Evolutionary conservation across 2,329 filamentous ascomycete species (phyloP), one percentile per base, ranked within the genome.

Genomic region (Mariannaea elegans): DNA sequence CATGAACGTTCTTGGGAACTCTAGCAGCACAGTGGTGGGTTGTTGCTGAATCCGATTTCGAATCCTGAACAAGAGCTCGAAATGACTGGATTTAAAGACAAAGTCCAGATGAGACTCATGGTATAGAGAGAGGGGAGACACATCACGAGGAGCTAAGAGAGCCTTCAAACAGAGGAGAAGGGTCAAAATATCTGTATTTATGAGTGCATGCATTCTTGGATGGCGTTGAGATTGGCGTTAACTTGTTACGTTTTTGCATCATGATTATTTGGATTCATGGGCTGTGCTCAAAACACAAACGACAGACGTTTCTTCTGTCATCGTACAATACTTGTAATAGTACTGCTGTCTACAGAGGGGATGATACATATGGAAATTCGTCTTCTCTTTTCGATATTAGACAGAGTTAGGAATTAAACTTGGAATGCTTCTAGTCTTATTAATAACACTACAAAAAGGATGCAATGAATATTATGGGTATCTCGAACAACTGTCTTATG

Each of bases 171-270:
- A 19, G 51, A 19, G 19, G 29, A 42, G 41, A 48, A 47, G 54
- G 55, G 6, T 9, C 31, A 38, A 63, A 47, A 38, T 14, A 23
- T 24, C 42, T 41, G 53, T 46, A 48, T 44, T 56, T 49, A 62
- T 59, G 55, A 27, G 29, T 68, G 63, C 63, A 67, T 68, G 62
- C 61, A 67, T 71, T 63, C 52, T 56, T 57, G 54, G 50, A 54
- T 60, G 70, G 70, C 65, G 70, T 72, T 68, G 44, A 58, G 46
- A 49, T 42, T 61, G 56, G 61, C 32, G 42, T 47, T 47, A 31
- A 18, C 62, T 60, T 63, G 63, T 56, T 42, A 39, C 48, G 29
- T 23, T 23, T 21, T 52, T 50, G 34, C 49, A 44, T 50, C 19
- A 38, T 24, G 38, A 21, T 38, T 29, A 51, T 34, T 23, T 21